Evolutionary conservation across 2,329 filamentous ascomycete species (phyloP), one percentile per base, ranked within the genome.

Genomic region (Pseudocercospora fuligena): DNA sequence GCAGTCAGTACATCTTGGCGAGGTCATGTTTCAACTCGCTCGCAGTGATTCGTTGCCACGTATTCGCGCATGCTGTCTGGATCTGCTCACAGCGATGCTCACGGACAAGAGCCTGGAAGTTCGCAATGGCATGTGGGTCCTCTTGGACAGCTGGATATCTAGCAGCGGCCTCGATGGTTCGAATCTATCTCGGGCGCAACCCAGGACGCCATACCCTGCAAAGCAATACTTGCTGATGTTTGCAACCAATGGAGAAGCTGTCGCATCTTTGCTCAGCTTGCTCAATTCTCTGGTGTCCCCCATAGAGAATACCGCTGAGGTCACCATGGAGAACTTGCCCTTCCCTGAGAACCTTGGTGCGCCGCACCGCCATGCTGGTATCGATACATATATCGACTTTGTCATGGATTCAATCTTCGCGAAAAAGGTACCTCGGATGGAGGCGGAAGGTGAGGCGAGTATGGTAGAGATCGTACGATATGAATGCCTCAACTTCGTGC

Each of bases 361-460:
- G 16, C 86, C 88, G 11, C 91, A 90, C 73, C 89, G 95, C 61
- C 89, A 89, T 80, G 89, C 93, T 14, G 95, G 96, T 1, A 93
- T 99, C 67, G 94, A 97, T 67, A 89, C 92, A 1, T 99, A 97
- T 73, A 85, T 98, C 64, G 96, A 99, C 79, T 97, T 95, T 77
- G 89, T 93, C 21, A 81, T 98, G 69, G 93, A 92, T 16, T 87
- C 90, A 64, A 88, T 96, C 16, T 84, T 87, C 59, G 66, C 67
- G 2, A 66, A 61, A 66, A 70, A 70, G 57, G 90, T 88, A 68
- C 83, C 87, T 11, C 70, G 66, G 8, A 86, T 86, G 40, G 90
- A 93, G 63, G 79, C 91, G 6, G 81, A 84, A 63, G 91, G 92
- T 68, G 81, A 88, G 58, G 81, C 88, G 47, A 92, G 96, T 76